These are phyloP conservation scores for Arthrobotrys sphaeroides DNA, from an alignment of 2,329 filamentous ascomycete genomes.

Conservation along the genomic window DNA sequence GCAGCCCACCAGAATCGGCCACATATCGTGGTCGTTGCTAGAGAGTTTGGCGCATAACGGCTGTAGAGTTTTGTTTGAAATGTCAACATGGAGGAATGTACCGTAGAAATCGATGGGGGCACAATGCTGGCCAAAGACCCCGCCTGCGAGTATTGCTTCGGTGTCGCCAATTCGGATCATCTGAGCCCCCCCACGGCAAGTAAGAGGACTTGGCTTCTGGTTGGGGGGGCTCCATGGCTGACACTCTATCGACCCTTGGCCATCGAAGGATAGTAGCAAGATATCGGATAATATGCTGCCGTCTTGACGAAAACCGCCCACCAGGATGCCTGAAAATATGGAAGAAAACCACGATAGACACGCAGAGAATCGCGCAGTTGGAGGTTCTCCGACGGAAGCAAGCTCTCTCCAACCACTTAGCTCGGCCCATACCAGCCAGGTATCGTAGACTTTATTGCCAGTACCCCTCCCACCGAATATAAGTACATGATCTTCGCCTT, in stretches of 20 bases:
- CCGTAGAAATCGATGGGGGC: slow-evolving; percentile 20
- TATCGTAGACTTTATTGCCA: slow-evolving; percentile 64
- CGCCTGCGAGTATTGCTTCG: slow-evolving; percentile 55
- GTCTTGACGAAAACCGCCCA: slow-evolving; percentile 19
- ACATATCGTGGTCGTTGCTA: not conserved
- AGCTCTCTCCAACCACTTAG: slow-evolving; percentile 66
- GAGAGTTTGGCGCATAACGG: not conserved
- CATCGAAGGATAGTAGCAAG: slow-evolving; percentile 20
- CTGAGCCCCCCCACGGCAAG: slow-evolving; percentile 63
- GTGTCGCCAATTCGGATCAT: slow-evolving; percentile 60
- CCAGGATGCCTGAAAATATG: not conserved
- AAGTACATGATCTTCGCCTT: slow-evolving; percentile 64
- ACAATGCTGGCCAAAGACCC: slow-evolving; percentile 54
- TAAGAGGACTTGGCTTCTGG: not conserved
- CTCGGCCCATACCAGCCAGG: slow-evolving; percentile 68
- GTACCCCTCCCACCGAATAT: slow-evolving; percentile 71
- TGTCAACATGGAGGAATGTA: slow-evolving; percentile 25
- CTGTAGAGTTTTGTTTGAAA: not conserved
- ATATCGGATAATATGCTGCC: slow-evolving; percentile 30
- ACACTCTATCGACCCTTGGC: not conserved
- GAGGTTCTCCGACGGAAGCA: slow-evolving; percentile 59
- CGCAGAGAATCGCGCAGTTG: slow-evolving; percentile 68
- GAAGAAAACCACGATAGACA: slow-evolving; percentile 60
- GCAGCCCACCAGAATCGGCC: slow-evolving; percentile 23
- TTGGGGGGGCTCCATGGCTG: not conserved